Conservation (phyloP, 208 protist species). For the Leptomonas seymouri region DNA sequence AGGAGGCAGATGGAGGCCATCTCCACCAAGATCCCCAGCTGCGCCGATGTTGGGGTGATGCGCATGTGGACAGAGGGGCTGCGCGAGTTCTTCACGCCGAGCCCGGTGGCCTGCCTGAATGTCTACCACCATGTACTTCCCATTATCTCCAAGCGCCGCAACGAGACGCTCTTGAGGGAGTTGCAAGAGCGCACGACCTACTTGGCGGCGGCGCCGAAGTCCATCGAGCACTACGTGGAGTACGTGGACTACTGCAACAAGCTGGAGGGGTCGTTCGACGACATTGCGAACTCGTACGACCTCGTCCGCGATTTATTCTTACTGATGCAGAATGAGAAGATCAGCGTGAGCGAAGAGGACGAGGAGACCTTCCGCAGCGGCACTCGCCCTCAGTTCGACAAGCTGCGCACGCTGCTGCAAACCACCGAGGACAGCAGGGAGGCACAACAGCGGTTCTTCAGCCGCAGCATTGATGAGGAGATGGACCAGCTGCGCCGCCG, state of each 20-base stretch:
- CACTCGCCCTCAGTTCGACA: constrained; percentile 93
- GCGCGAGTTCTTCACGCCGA: constrained; percentile 92
- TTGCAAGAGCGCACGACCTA: constrained; percentile 85
- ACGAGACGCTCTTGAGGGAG: constrained; percentile 87
- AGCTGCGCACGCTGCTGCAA: constrained; percentile 90
- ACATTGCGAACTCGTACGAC: constrained; percentile 83
- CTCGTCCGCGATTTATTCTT: constrained; percentile 91
- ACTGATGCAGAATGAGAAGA: constrained; percentile 90
- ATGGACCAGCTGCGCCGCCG: constrained; percentile 89
- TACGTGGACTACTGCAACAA: constrained; percentile 87
- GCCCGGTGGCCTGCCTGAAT: constrained; percentile 85
- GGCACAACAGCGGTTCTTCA: constrained; percentile 90
- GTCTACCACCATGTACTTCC: constrained; percentile 92
- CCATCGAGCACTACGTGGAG: constrained; percentile 94
- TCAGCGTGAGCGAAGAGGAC: constrained; percentile 82
- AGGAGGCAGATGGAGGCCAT: constrained; percentile 90
- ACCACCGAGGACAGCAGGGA: constrained; percentile 90
- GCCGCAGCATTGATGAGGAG: constrained; percentile 92
- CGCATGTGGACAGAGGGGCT: constrained; percentile 81
- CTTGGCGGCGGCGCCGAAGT: constrained; percentile 81
- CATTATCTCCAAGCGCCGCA: constrained; percentile 86
- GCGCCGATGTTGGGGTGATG: constrained; percentile 88
- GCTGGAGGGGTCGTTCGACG: constrained; percentile 80
- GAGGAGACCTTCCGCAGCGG: constrained; percentile 93
- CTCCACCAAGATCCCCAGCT: constrained; percentile 83